These are phyloP conservation scores for Coemansia sp. DNA, from an alignment of 192 early-diverging fungal species.

Conservation along the genomic window DNA sequence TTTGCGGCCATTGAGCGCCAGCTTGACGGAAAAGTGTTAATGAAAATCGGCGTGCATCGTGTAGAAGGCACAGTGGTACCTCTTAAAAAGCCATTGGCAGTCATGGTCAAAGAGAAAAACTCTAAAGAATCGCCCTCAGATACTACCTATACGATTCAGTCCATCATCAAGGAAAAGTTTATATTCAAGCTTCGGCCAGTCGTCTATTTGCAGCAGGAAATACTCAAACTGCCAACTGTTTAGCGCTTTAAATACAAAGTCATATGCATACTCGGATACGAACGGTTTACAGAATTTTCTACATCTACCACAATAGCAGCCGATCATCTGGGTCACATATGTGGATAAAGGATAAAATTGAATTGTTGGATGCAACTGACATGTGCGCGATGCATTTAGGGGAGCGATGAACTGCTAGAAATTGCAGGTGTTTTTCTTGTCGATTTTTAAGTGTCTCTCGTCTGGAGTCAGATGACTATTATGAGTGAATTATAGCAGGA, in stretches of 20 bases:
- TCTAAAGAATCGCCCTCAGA: neutral
- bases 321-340: too few relatives aligned
- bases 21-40: conserved; percentile 22
- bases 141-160: conserved; percentile 21
- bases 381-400: too few relatives aligned
- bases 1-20: conserved; percentile 40
- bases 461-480: too few relatives aligned
- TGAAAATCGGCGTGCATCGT: conserved; percentile 43
- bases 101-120: conserved; percentile 18
- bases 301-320: too few relatives aligned
- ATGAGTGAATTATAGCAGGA: too few relatives aligned
- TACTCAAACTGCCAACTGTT: conserved; percentile 3
- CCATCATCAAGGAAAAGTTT: conserved; percentile 47
- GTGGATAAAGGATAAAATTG: too few relatives aligned
- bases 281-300: too few relatives aligned
- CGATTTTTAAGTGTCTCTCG: too few relatives aligned
- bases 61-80: conserved; percentile 27
- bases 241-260: neutral
- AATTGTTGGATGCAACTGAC: too few relatives aligned
- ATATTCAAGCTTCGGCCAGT: conserved; percentile 46
- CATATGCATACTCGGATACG: too few relatives aligned
- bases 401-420: too few relatives aligned
- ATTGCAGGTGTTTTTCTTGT: too few relatives aligned
- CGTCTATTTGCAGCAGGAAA: conserved; percentile 27
- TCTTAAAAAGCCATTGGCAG: conserved; percentile 41